These are phyloP conservation scores for Stagonosporopsis chrysanthemi DNA, from an alignment of 2,329 filamentous ascomycete species.

Conservation along the genomic window DNA sequence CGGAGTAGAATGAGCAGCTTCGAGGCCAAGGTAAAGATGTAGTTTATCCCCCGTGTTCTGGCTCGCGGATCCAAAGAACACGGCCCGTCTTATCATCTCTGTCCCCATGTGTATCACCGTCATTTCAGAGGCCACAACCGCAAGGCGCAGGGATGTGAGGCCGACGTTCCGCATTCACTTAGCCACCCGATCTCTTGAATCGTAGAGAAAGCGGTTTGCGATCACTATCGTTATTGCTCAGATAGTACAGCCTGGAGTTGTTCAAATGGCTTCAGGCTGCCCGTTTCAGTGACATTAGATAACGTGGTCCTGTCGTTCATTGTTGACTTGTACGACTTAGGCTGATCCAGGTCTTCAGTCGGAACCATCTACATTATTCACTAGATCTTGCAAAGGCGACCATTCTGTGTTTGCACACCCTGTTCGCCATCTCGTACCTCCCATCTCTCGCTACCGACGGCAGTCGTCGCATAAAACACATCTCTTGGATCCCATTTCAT, in stretches of 20 bases:
- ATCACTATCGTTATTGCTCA: too few relatives aligned
- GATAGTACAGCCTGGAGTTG: too few relatives aligned
- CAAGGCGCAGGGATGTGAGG: neutral
- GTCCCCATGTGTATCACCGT: neutral
- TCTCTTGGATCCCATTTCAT: conserved; percentile 30
- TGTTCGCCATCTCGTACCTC: neutral
- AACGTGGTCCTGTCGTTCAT: too few relatives aligned
- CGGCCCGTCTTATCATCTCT: neutral
- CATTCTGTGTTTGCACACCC: conserved; percentile 6
- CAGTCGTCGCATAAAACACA: conserved; percentile 32
- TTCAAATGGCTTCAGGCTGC: too few relatives aligned
- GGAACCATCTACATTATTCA: neutral
- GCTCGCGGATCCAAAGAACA: neutral
- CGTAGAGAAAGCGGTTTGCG: too few relatives aligned
- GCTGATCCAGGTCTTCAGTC: neutral
- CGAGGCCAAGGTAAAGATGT: neutral
- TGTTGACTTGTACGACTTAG: too few relatives aligned
- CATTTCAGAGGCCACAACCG: conserved; percentile 2
- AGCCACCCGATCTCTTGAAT: neutral
- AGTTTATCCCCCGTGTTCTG: neutral
- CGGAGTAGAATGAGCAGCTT: neutral
- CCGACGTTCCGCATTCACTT: conserved; percentile 5
- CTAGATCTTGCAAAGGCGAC: neutral
- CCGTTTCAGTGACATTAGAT: too few relatives aligned
- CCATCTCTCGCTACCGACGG: conserved; percentile 32